A percentile compares a stretch with the other conserved stretches of the same genome.
Conservation (phyloP, 768 basidiomycete genomes). For the Rhodosporidiobolus sp. region DNA sequence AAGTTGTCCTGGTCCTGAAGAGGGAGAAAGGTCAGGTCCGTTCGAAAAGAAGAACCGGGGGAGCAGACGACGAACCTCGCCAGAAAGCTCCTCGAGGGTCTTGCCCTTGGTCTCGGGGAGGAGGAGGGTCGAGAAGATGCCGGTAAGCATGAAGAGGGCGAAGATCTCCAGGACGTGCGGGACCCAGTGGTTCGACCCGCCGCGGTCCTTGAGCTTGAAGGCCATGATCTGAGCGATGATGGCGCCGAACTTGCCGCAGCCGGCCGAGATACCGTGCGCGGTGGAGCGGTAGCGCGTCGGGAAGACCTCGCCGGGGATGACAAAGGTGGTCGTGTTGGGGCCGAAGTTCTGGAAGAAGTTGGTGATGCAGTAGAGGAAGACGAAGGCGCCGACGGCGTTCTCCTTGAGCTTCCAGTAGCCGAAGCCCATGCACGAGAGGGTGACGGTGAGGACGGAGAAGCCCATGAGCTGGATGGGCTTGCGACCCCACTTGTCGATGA, state of each 20-base stretch:
- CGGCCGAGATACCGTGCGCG: constrained; percentile 76
- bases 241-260: constrained; percentile 71
- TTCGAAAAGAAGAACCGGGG: too few relatives aligned
- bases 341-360: constrained; percentile 43
- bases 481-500: constrained; percentile 68
- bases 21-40: too few relatives aligned
- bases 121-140: constrained; percentile 73
- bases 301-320: constrained; percentile 76
- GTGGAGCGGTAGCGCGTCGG: constrained; percentile 72
- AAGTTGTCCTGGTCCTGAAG: constrained; percentile 43
- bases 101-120: constrained; percentile 68
- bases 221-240: constrained; percentile 52
- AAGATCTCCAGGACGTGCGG: constrained; percentile 63
- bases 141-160: constrained; percentile 80
- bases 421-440: constrained; percentile 50
- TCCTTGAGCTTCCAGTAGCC: constrained; percentile 53
- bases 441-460: constrained; percentile 58
- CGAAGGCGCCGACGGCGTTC: constrained; percentile 59
- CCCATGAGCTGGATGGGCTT: constrained; percentile 72
- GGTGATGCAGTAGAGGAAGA: constrained; percentile 63
- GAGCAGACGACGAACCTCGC: too few relatives aligned
- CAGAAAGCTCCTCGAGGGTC: constrained; percentile 46
- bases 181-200: constrained; percentile 54
- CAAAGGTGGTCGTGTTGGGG: constrained; percentile 62
- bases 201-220: constrained; percentile 60